A percentile compares a stretch with the other conserved stretches of the same genome.
These are phyloP conservation scores for Coriaria nepalensis DNA, from an alignment of 306 rosid species.

Conservation along the genomic window DNA sequence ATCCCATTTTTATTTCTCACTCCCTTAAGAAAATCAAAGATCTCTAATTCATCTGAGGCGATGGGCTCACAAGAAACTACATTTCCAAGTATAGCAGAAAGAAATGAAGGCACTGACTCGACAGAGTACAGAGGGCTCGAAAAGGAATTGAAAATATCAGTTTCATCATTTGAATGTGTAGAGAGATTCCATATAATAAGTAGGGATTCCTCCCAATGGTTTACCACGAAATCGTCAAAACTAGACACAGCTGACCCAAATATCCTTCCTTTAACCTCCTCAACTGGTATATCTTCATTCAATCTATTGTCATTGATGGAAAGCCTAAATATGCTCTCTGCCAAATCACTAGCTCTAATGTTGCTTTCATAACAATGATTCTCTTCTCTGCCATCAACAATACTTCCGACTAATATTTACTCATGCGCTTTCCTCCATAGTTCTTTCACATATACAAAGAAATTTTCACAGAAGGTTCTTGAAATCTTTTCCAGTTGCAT, in stretches of 20 bases:
- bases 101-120: conserved; percentile 31
- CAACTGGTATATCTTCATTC: conserved; percentile 23
- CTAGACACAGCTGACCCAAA: conserved; percentile 35
- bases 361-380: conserved; percentile 25
- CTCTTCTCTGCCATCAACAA: conserved; percentile 18
- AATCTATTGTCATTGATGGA: conserved; percentile 25
- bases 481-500: conserved; percentile 43
- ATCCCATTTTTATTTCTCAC: conserved; percentile 47
- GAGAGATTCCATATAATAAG: conserved; percentile 23
- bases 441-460: conserved; percentile 25
- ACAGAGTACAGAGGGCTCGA: conserved; percentile 24
- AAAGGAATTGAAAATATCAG: conserved; percentile 32
- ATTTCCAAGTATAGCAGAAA: conserved; percentile 39
- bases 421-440: conserved; percentile 35
- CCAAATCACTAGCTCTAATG: conserved; percentile 38
- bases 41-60: conserved; percentile 63
- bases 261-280: conserved; percentile 30
- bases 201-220: conserved; percentile 57
- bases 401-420: conserved; percentile 14
- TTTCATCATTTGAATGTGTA: conserved; percentile 16
- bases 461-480: conserved; percentile 14
- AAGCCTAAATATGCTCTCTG: conserved; percentile 62
- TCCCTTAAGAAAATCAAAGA: conserved; percentile 48
- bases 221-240: conserved; percentile 45
- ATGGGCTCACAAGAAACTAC: conserved; percentile 65